Base-by-base conservation (phyloP, 306 rosid species). In the Cercis canadensis region DNA sequence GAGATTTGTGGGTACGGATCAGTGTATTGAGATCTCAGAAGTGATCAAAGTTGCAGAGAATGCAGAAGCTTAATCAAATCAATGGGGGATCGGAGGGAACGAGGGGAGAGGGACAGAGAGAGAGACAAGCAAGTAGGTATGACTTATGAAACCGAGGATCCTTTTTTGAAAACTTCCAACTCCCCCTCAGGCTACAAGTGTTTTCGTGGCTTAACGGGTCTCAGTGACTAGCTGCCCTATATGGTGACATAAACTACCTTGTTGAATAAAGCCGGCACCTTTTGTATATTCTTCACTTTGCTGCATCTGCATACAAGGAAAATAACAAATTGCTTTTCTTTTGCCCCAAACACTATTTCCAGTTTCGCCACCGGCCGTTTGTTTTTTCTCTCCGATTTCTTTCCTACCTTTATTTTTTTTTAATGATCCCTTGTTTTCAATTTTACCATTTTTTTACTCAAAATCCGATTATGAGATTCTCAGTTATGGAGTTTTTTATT, bases 1-100 rank as follows among this genome's bases (percentile, higher is more conserved):
- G 0, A 8, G 49, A 43, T 43, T 43, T 43, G 0, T 3, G 49
- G 12, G 12, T 43, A 43, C 49, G 11, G n/a, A 43, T 37, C 43
- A 37, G 6, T 5, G 43, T 37, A 8, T 37, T 37, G 43, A 37
- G 43, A 37, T 37, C 43, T 37, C 43, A 37, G 29, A 37, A 8
- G 43, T 3, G 43, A 37, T 37, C 43, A 8, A 37, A 37, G 4
- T 37, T 37, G 43, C 43, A 37, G 43, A 37, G 43, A 37, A 37
- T 37, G 43, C 43, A 37, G 43, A 37, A 8, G 10, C 29, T 24
- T 24, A 24, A 24, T 1, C 29, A 24, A 24, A 1, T 24, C 43
- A 37, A 37, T 37, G 43, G 13, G 13, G 57, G 24, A 36, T 8
- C 55, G 43, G 32, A 69, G 64, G 63, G 41, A 69, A 31, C 54